Base-by-base conservation (phyloP, 768 basidiomycete genomes). In the Harrya chromipes region DNA sequence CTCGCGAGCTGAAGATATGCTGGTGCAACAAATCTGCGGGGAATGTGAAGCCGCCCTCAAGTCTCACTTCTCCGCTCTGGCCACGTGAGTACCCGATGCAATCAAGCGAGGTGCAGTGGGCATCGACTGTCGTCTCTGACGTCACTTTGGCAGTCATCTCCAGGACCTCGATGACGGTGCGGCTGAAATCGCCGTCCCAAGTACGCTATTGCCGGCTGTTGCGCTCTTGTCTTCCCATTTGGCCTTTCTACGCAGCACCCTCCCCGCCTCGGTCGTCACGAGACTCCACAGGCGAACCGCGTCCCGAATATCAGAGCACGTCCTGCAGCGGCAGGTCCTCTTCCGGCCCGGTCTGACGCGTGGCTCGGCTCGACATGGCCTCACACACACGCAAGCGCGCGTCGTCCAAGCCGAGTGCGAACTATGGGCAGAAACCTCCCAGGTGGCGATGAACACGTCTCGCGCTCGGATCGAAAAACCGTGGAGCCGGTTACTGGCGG, bases 221-320 rank as follows among this genome's bases (percentile, higher is more conserved):
- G 82, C 91, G 1, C 76, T 89, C 26, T 75, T 94, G 21, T 90
- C 94, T 11, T 80, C 90, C 2, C 85, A 94, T 53, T 75, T 99
- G 26, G 68, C 75, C 6, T 82, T 83, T 61, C 72, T 98, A 47
- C 77, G 79, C 3, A 69, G 72, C 23, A 80, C 79, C 1, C 77
- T 95, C 21, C 84, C 94, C 0, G 71, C 73, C 21, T 61, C 78
- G 1, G 72, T 72, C 1, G 69, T 84, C 40, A 83, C 82, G 2
- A 64, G 72, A 10, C 65, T 95, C 19, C 98, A 97, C 66, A 79
- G 93, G 29, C 80, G 80, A 26, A 83, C 87, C 52, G 82, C 86
- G 19, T 70, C 81, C 8, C 80, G 81, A 33, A 61, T 98, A 12
- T 75, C 87, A 0, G 82, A 86, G 42, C 83, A 94, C 62, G 83